Conservation (phyloP, 2,329 filamentous ascomycete species). For the Calonectria multiphialidica region DNA sequence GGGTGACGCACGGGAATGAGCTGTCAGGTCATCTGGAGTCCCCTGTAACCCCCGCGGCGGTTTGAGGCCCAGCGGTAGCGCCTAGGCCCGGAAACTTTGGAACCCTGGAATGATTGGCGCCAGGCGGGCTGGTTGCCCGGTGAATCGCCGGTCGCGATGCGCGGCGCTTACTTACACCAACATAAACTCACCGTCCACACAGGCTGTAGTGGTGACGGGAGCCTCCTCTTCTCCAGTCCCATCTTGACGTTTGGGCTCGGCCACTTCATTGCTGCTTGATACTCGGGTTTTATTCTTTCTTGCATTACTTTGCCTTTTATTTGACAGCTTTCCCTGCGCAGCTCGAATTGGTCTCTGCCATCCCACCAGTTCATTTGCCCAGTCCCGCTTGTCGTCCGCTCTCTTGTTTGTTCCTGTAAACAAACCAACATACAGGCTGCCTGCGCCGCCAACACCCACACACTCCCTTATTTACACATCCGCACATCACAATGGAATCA, state of each 20-base stretch:
- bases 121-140: conserved; percentile 28
- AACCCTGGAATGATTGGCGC: background rate
- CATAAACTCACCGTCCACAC: conserved; percentile 10
- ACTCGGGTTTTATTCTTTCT: conserved; percentile 24
- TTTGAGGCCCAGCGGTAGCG: background rate
- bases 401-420: conserved; percentile 23
- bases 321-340: conserved; percentile 21
- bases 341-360: conserved; percentile 18
- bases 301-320: conserved; percentile 25
- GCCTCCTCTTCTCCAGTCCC: conserved; percentile 16
- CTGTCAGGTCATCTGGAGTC: background rate
- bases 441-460: conserved; percentile 14
- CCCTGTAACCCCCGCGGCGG: background rate
- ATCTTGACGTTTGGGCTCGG: conserved; percentile 24
- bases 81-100: background rate
- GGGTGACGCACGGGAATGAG: background rate
- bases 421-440: conserved; percentile 33
- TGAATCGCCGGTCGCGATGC: conserved; percentile 18
- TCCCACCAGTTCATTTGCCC: conserved; percentile 1
- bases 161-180: conserved; percentile 21
- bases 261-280: conserved; percentile 32
- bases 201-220: background rate
- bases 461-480: conserved; percentile 22
- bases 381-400: conserved; percentile 17
- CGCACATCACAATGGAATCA: conserved; percentile 78